Conservation (phyloP, 2,329 filamentous ascomycete species). For the Aspergillus ochraceus region DNA sequence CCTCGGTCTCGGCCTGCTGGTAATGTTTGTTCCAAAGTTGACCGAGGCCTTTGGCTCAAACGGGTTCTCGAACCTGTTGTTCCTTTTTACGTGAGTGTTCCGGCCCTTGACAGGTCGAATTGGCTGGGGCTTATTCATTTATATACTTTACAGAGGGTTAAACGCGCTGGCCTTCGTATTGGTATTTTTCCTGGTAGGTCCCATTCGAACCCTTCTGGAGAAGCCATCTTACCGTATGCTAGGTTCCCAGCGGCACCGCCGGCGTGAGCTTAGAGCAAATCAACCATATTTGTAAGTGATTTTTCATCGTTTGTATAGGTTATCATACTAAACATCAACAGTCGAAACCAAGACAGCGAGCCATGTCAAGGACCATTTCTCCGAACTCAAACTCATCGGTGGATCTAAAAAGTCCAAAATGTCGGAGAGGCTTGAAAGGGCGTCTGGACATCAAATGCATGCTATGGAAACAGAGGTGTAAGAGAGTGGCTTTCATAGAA, state of each 20-base stretch:
- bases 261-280: slow-evolving; percentile 11
- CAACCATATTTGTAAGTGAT: slow-evolving; percentile 15
- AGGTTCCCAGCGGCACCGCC: slow-evolving; percentile 14
- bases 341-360: neutral
- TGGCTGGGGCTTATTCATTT: neutral
- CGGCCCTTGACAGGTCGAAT: neutral
- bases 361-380: neutral
- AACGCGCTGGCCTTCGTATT: slow-evolving; percentile 11
- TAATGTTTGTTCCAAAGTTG: slow-evolving; percentile 21
- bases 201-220: neutral
- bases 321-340: neutral
- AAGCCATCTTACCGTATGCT: neutral
- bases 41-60: neutral
- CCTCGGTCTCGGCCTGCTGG: slow-evolving; percentile 18
- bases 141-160: slow-evolving; percentile 3
- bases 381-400: neutral
- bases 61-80: slow-evolving; percentile 12
- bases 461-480: too few species aligned
- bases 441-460: too few species aligned
- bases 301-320: neutral
- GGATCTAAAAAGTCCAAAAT: neutral
- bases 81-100: slow-evolving; percentile 13
- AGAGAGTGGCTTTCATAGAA: too few species aligned
- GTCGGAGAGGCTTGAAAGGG: neutral
- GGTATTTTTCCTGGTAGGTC: slow-evolving; percentile 8